These are phyloP conservation scores for Ensete ventricosum DNA, from an alignment of 176 grass and related monocot genomes.

Conservation along the genomic window DNA sequence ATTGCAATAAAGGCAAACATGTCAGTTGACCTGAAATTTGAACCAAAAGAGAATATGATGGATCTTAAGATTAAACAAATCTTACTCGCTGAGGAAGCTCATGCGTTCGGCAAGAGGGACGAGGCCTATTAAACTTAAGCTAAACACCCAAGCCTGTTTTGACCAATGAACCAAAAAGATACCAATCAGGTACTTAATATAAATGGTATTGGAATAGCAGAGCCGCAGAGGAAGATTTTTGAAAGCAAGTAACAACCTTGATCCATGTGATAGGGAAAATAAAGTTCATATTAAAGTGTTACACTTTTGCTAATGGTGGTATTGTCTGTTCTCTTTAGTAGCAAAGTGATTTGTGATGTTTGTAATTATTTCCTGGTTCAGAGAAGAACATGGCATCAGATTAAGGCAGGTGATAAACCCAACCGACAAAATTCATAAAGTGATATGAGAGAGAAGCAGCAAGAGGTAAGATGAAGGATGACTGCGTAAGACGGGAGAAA, in stretches of 20 bases:
- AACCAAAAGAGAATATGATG: not conserved
- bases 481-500: too few relatives aligned
- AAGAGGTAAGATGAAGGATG: too few relatives aligned
- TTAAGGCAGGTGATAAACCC: too few relatives aligned
- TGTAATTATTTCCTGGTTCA: not conserved
- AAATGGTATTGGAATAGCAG: not conserved
- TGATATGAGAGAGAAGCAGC: too few relatives aligned
- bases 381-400: not conserved
- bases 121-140: slow-evolving; percentile 57
- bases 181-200: not conserved
- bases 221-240: not conserved
- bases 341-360: not conserved
- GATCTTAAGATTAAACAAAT: not conserved
- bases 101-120: slow-evolving; percentile 60
- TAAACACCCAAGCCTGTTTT: slow-evolving; percentile 51
- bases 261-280: not conserved
- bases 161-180: not conserved
- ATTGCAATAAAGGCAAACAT: not conserved
- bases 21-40: not conserved
- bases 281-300: not conserved
- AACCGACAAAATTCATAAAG: too few relatives aligned
- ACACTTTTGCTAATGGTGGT: not conserved
- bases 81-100: slow-evolving; percentile 74
- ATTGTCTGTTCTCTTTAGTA: not conserved
- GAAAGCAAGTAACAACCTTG: not conserved